phyloP scores from a whole-genome alignment of 441 rosid genomes.

The Syzygium syzygioides region DNA sequence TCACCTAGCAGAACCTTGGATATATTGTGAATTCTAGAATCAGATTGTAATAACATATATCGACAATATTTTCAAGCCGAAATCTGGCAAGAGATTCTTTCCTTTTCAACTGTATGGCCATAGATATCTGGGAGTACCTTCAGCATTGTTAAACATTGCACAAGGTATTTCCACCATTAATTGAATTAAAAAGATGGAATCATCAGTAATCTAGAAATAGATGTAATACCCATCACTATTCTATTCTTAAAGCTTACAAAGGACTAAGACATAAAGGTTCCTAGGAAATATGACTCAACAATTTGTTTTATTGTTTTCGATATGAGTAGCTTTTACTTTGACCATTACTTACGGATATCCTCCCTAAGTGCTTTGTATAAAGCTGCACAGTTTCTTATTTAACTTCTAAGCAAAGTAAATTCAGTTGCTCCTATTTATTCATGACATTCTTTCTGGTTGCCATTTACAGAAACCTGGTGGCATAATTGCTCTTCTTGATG shows the following conservation, averaged over 20 bases:
- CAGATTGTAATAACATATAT: background rate
- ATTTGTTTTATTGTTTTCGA: background rate
- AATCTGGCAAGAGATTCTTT: background rate
- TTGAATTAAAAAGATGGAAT: background rate
- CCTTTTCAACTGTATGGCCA: background rate
- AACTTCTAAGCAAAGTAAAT: background rate
- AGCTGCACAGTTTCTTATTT: background rate
- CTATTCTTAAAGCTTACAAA: background rate
- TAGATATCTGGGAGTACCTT: background rate
- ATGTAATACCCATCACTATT: background rate
- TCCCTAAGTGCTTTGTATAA: background rate
- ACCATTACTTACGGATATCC: background rate
- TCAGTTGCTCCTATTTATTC: background rate
- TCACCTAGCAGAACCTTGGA: background rate
- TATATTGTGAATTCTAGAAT: background rate
- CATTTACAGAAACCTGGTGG: constrained; percentile 98
- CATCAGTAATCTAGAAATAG: background rate
- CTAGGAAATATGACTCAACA: background rate
- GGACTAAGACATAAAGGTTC: background rate
- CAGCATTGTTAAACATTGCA: background rate
- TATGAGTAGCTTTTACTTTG: background rate
- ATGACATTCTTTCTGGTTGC: background rate
- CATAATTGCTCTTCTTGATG: constrained; percentile 95
- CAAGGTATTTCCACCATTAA: background rate
- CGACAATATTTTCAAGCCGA: background rate